Evolutionary conservation across 2,329 filamentous ascomycete genomes (phyloP), one percentile per base, ranked within the genome.

Genomic region (Colletotrichum trifolii): DNA sequence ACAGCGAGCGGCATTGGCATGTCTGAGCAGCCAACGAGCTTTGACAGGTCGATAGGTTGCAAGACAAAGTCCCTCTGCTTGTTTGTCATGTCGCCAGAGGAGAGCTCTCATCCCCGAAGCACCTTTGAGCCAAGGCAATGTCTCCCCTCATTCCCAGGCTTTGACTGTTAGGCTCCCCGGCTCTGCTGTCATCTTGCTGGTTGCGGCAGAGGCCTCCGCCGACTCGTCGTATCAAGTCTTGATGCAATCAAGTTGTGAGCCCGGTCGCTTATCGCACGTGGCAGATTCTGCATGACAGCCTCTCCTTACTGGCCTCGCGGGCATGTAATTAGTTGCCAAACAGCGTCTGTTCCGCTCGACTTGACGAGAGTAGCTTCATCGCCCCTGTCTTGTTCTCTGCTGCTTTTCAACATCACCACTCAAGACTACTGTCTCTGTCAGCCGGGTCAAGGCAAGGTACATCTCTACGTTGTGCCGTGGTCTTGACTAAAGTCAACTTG

Each of bases 211-310:
- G 47, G 49, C 52, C 62, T 62, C 62, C 56, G 62, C 62, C 62
- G 62, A 56, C 62, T 65, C 62, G 58, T 58, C 62, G 58, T 65
- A 65, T 58, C 62, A 65, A 65, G 62, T 25, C 50, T 56, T 62
- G n/a, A 25, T 46, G 40, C 40, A 39, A 36, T 61, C 55, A 13
- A 56, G 38, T 34, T 48, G 11, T 54, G 46, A 46, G 58, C 52
- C 45, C 55, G 36, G 38, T 42, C 49, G 40, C 25, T 25, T 52
- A 47, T 57, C 50, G 54, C 48, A 54, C 25, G 25, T 4, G 25
- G 25, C 25, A 25, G 25, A 25, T 25, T 17, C 17, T 17, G 17
- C 17, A 17, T 17, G 17, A 17, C 17, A 3, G 17, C 17, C 17
- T 17, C 17, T 17, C 17, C 17, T 17, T 25, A 5, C 25, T 5